Evolutionary conservation across 2,329 filamentous ascomycete species (phyloP).

Genomic region (Aspergillus viridinutans): DNA sequence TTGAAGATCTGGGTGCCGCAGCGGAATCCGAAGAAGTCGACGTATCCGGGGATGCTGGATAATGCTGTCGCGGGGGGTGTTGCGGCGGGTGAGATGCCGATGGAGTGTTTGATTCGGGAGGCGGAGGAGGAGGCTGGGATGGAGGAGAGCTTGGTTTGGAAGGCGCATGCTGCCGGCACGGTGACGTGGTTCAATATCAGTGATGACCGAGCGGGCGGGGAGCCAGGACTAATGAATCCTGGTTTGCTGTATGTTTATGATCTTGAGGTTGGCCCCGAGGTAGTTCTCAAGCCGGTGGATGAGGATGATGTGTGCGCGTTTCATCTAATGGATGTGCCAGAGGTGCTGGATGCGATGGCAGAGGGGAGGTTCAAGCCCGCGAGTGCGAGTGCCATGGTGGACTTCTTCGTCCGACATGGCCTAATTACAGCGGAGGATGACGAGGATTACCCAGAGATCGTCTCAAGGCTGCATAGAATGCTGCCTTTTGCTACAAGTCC

Average conservation of each 20-base stretch:
- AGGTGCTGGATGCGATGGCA: slow-evolving; percentile 6
- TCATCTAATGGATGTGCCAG: neutral
- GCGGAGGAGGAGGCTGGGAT: slow-evolving; percentile 6
- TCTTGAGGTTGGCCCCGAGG: slow-evolving; percentile 1
- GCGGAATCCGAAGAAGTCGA: slow-evolving; percentile 2
- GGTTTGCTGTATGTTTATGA: slow-evolving; percentile 9
- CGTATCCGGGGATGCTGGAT: slow-evolving; percentile 3
- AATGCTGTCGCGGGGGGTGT: slow-evolving; percentile 9
- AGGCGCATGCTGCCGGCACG: slow-evolving; percentile 3
- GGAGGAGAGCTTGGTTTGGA: neutral
- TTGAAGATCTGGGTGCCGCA: slow-evolving; percentile 6
- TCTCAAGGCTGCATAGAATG: slow-evolving; percentile 5
- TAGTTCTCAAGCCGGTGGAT: slow-evolving; percentile 4
- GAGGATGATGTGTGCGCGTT: slow-evolving; percentile 3
- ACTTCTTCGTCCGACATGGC: slow-evolving; percentile 8
- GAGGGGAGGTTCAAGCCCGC: slow-evolving; percentile 2
- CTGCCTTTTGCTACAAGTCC: slow-evolving; percentile 4
- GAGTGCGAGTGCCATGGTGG: slow-evolving; percentile 4
- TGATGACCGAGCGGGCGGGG: slow-evolving; percentile 4
- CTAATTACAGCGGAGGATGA: slow-evolving; percentile 5
- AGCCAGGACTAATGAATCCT: slow-evolving; percentile 6
- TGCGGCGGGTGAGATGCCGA: slow-evolving; percentile 5
- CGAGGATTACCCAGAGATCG: slow-evolving; percentile 5
- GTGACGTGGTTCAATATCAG: slow-evolving; percentile 7
- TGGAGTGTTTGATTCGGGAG: slow-evolving; percentile 8